Base-by-base conservation (phyloP, 352 stramenopile genomes). In the Phytophthora sojae region DNA sequence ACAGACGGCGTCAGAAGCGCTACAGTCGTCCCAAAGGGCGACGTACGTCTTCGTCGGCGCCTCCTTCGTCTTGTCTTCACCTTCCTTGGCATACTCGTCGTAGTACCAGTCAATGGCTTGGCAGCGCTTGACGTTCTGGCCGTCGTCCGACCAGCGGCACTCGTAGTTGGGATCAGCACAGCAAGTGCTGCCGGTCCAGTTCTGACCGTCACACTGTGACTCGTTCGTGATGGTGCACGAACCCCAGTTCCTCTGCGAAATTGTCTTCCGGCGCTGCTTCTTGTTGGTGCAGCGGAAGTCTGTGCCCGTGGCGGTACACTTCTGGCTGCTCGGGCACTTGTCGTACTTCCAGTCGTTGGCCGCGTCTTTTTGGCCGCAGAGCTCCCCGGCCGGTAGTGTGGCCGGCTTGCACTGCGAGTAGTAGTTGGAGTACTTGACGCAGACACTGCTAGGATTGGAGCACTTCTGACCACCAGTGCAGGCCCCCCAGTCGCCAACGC, bases 311-410 rank as follows among this genome's bases (percentile, higher is more conserved):
- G 51, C 23, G 4, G 58, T 39, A 45, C 69, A 80, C 56, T 71
- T 73, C 49, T 80, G 69, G 51, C 62, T 64, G 37, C 64, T 64
- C 9, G 73, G 69, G 15, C 72, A 79, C 52, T 69, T 73, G 55
- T 73, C 68, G 54, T 76, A 76, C 53, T 66, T 66, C 73, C 73
- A 81, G 26, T 71, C 63, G 17, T 76, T 81, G 17, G 59, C 66
- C 47, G 61, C 69, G 47, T 81, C 69, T 26, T 81, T 78, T 53
- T 80, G 73, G 59, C 73, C 73, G 53, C 73, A 80, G 3, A 80
- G 57, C 17, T 75, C 69, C 0, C 69, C 73, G 9, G 32, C 8
- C 0, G 64, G 60, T 0, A 80, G 26, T 0, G 60, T 71, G 0
- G 26, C 35, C 0, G 73, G 73, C 57, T 77, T 80, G 64, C 73